These are phyloP conservation scores for Pseudoneurospora amorphoporcata DNA, from an alignment of 495 filamentous ascomycete species.

Conservation along the genomic window DNA sequence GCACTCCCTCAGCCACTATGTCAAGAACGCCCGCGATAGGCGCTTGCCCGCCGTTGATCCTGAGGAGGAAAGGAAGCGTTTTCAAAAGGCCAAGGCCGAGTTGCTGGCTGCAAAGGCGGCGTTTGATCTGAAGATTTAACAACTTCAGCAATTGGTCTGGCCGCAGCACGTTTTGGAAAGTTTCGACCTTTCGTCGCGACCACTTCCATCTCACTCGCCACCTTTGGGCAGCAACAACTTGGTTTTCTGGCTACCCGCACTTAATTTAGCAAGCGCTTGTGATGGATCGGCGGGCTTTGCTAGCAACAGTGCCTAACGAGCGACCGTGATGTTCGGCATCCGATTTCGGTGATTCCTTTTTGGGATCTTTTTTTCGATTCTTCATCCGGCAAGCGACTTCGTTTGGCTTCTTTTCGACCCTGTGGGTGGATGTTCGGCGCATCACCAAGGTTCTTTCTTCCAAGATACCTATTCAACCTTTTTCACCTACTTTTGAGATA, in stretches of 20 bases:
- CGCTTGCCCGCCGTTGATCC: constrained; percentile 1
- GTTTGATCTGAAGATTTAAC: background rate
- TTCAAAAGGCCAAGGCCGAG: constrained; percentile 29
- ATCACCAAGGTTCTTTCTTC: background rate
- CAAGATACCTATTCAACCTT: background rate
- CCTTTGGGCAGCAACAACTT: background rate
- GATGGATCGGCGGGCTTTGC: background rate
- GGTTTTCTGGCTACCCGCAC: background rate
- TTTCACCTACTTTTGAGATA: background rate
- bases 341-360: background rate
- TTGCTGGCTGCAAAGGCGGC: constrained; percentile 19
- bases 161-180: background rate
- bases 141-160: no score
- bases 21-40: constrained; percentile 22
- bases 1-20: constrained; percentile 27
- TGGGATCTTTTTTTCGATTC: background rate
- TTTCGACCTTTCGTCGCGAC: background rate
- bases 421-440: background rate
- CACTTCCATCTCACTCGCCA: background rate
- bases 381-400: background rate
- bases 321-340: background rate
- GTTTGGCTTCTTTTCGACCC: background rate
- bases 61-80: constrained; percentile 16
- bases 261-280: background rate
- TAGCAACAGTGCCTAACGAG: background rate